Base-by-base conservation (phyloP, 2,329 filamentous ascomycete species). In the Penicillium sp. region DNA sequence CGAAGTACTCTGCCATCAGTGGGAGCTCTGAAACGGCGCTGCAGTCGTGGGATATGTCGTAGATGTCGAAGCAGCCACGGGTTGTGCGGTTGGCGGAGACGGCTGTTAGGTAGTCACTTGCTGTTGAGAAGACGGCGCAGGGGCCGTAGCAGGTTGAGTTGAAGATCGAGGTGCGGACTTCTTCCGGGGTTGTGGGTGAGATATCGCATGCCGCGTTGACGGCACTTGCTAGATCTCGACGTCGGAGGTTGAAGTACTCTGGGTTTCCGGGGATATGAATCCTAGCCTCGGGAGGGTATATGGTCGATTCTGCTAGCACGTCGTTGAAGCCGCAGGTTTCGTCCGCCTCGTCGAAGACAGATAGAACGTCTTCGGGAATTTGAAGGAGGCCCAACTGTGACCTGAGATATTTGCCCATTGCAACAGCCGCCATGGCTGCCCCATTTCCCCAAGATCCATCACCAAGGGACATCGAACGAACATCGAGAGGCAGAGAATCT, bases 121-220 rank as follows among this genome's bases (percentile, higher is more conserved):
- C 70, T 23, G 72, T 73, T 25, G 68, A 65, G 54, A 66, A 72
- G 25, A 67, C 70, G 12, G 72, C 71, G 50, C 73, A 75, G 38
- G 67, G 63, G 6, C 68, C 69, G 50, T 70, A 67, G 54, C 71
- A 74, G 35, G 66, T 63, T 29, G 68, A 71, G 47, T 73, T 70
- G 9, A 71, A 48, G 37, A 73, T 68, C 31, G 71, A 69, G 3
- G 38, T 47, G 13, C 55, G 51, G n/a, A 75, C 60, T 8, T 57
- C 58, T 9, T 61, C 59, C 4, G 65, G 50, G 1, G 61, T 69
- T 9, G 58, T 64, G 5, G 67, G 66, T n/a, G 63, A 29, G 15
- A 60, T 63, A 51, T 64, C 55, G 54, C 68, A 72, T 23, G 59
- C 49, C 16, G 53, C 57, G 25, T 59, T 56, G 7, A 57, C 40